phyloP scores from a whole-genome alignment of 1,284 basidiomycete genomes.

The Salmacisia buchloeana region DNA sequence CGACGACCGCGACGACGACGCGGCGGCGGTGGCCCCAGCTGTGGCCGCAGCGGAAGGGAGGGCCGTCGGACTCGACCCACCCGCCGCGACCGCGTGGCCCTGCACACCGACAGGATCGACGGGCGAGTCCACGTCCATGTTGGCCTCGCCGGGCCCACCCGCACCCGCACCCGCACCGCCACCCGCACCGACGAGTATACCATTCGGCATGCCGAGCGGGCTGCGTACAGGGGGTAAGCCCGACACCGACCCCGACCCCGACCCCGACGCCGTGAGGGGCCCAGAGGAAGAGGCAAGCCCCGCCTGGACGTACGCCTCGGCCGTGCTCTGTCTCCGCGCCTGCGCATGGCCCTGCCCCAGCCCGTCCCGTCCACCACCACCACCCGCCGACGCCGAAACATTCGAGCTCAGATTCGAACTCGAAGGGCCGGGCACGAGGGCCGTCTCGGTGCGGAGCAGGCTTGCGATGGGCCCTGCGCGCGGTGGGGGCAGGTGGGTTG shows the following conservation, averaged over 20 bases:
- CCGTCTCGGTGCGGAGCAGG: neutral
- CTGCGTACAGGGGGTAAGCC: neutral
- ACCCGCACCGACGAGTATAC: neutral
- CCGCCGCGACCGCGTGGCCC: too few relatives aligned
- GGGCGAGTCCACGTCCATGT: constrained; percentile 16
- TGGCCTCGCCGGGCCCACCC: constrained; percentile 14
- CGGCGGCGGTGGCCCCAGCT: too few relatives aligned
- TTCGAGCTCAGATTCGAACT: neutral
- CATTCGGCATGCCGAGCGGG: neutral
- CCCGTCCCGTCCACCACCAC: neutral
- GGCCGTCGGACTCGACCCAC: too few relatives aligned
- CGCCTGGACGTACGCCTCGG: neutral
- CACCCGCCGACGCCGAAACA: neutral
- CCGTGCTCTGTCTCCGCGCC: neutral
- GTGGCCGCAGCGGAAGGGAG: too few relatives aligned
- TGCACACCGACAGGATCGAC: too few relatives aligned
- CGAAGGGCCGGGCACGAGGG: neutral
- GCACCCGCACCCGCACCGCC: neutral
- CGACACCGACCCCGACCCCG: too few relatives aligned
- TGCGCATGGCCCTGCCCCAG: neutral
- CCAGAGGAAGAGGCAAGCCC: neutral
- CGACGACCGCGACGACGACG: too few relatives aligned
- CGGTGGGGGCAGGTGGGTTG: too few relatives aligned
- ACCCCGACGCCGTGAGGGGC: neutral
- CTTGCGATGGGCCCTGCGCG: neutral